Percentiles rank a stretch among this genome's conserved stretches.
These are phyloP conservation scores for Pyrenopolyporus hunteri DNA, from an alignment of 495 filamentous ascomycete species.

Conservation along the genomic window DNA sequence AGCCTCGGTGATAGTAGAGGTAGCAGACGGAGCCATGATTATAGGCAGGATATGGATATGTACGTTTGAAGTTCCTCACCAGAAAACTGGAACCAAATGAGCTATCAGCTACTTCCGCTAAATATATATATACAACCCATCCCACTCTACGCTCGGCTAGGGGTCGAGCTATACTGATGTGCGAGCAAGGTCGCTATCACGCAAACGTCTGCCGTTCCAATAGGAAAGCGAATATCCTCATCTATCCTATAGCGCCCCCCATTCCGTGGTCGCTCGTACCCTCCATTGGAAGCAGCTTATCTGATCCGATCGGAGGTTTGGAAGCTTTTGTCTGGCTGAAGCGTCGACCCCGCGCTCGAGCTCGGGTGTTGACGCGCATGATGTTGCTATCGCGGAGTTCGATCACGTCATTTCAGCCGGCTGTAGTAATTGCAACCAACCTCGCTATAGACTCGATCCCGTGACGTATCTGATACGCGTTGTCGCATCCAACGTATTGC, in stretches of 20 bases:
- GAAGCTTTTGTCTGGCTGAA: slow-evolving; percentile 19
- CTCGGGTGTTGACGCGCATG: slow-evolving; percentile 18
- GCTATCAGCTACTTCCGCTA: neutral
- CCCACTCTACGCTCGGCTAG: neutral
- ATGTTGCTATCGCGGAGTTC: slow-evolving; percentile 41
- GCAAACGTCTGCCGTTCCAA: slow-evolving; percentile 40
- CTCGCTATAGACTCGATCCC: neutral
- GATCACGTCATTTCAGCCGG: slow-evolving; percentile 41
- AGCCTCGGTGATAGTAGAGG: slow-evolving; percentile 51
- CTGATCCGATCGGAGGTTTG: slow-evolving; percentile 34
- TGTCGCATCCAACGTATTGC: neutral
- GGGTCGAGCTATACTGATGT: slow-evolving; percentile 37
- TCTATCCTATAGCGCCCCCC: slow-evolving; percentile 5
- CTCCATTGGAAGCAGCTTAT: slow-evolving; percentile 22
- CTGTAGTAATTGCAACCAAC: slow-evolving; percentile 27
- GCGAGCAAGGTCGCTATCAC: slow-evolving; percentile 40
- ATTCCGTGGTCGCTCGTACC: slow-evolving; percentile 5
- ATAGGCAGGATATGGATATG: neutral
- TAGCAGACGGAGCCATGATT: slow-evolving; percentile 63
- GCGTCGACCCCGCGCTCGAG: slow-evolving; percentile 34
- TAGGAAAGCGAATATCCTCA: slow-evolving; percentile 25
- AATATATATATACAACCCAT: slow-evolving; percentile 23
- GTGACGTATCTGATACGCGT: slow-evolving; percentile 14
- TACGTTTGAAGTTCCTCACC: neutral
- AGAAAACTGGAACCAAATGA: neutral